Evolutionary conservation across 75 land plant species (phyloP).

Genomic region (Sequoia sempervirens): DNA sequence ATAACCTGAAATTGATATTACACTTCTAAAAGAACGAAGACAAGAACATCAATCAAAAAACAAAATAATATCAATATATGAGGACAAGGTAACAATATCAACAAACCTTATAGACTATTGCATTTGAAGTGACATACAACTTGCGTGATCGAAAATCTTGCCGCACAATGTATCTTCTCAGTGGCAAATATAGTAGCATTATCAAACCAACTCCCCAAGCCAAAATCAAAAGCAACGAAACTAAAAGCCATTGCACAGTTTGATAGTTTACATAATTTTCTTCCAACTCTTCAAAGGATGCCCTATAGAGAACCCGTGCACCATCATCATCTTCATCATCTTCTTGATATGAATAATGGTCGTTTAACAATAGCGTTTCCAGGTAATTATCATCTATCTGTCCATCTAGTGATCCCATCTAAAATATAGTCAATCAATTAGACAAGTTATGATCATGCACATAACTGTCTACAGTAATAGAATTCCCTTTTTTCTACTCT

Average conservation of each 20-base stretch:
- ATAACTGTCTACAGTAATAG: neutral
- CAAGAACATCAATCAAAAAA: neutral
- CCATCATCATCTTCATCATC: conserved; percentile 35
- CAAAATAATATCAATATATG: neutral
- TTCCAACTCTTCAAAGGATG: conserved; percentile 71
- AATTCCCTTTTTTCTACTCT: neutral
- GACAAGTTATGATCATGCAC: neutral
- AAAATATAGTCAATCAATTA: neutral
- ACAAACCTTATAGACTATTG: conserved; percentile 80
- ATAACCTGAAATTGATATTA: neutral
- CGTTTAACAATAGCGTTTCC: conserved; percentile 38
- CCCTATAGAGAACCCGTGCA: conserved; percentile 47
- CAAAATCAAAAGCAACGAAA: conserved; percentile 55
- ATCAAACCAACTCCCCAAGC: conserved; percentile 80
- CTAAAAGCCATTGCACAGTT: conserved; percentile 65
- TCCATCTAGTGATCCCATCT: conserved; percentile 33
- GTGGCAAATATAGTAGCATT: conserved; percentile 73
- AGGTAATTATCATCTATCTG: conserved; percentile 26
- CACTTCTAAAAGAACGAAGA: neutral
- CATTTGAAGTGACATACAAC: conserved; percentile 67
- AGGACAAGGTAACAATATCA: neutral
- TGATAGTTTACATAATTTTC: conserved; percentile 59
- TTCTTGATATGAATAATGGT: conserved; percentile 1
- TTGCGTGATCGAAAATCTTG: conserved; percentile 53
- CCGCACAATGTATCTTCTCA: conserved; percentile 45